These are phyloP conservation scores for Lyophyllum shimeji DNA, from an alignment of 768 basidiomycete species.

Conservation along the genomic window DNA sequence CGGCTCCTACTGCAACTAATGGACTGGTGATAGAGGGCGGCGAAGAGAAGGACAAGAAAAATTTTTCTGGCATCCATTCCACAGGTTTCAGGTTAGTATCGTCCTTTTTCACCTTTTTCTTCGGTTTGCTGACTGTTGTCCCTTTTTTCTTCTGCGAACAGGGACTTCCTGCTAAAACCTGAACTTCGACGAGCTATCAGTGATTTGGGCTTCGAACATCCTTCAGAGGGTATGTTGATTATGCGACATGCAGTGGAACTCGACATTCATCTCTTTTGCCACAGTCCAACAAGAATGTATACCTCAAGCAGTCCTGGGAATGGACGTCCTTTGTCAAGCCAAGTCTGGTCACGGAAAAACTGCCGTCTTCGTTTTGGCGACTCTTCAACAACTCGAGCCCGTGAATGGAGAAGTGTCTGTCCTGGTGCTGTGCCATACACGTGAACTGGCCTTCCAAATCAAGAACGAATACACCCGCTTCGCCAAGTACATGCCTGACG, in stretches of 20 bases:
- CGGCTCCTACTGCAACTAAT: slow-evolving; percentile 44
- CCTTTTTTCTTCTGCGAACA: slow-evolving; percentile 32
- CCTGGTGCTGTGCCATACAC: slow-evolving; percentile 97
- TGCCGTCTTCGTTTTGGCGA: slow-evolving; percentile 97
- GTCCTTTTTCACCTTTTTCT: not conserved
- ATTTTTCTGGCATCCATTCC: slow-evolving; percentile 99
- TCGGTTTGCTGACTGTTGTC: slow-evolving; percentile 9
- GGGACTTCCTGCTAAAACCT: slow-evolving; percentile 97
- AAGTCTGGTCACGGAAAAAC: slow-evolving; percentile 99
- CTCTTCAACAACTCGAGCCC: slow-evolving; percentile 96
- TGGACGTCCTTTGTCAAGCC: slow-evolving; percentile 99
- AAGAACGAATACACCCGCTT: slow-evolving; percentile 99
- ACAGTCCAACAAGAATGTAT: slow-evolving; percentile 99
- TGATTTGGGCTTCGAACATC: slow-evolving; percentile 99
- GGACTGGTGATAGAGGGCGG: slow-evolving; percentile 51
- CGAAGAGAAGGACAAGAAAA: slow-evolving; percentile 93
- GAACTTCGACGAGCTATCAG: slow-evolving; percentile 96
- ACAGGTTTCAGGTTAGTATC: slow-evolving; percentile 89
- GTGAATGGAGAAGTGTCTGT: slow-evolving; percentile 98
- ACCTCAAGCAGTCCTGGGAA: slow-evolving; percentile 97
- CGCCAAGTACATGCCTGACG: slow-evolving; percentile 99
- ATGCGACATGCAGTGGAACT: not conserved
- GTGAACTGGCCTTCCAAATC: slow-evolving; percentile 99
- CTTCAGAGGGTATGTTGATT: slow-evolving; percentile 84
- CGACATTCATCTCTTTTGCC: not conserved